Percentiles rank a stretch among this genome's conserved stretches.
These are phyloP conservation scores for Penicillium sclerotigenum DNA, from an alignment of 2,329 filamentous ascomycete genomes.

Conservation along the genomic window DNA sequence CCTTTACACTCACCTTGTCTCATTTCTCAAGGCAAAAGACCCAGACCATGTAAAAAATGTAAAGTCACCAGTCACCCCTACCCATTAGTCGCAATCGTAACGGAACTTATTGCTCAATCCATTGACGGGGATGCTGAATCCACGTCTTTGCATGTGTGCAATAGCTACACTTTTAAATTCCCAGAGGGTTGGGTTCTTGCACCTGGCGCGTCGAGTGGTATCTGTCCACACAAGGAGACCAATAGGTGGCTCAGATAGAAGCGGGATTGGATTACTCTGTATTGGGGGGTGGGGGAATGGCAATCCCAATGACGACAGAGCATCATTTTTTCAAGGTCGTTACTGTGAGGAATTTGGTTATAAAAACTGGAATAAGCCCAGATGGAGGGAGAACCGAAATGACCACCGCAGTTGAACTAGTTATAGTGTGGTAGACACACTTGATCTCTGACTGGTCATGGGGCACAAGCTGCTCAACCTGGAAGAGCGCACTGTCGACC, in stretches of 20 bases:
- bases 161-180: not conserved
- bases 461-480: slow-evolving; percentile 32
- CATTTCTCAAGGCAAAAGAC: not conserved
- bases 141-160: not conserved
- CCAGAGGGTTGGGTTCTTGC: not conserved
- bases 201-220: not conserved
- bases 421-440: not conserved
- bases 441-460: slow-evolving; percentile 22
- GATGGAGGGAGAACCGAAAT: not conserved
- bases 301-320: not conserved
- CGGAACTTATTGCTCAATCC: not conserved
- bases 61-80: not conserved
- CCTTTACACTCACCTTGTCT: not conserved
- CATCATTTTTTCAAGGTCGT: not conserved
- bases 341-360: not conserved
- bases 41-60: not conserved
- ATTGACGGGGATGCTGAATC: not conserved
- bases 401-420: not conserved
- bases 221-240: not conserved
- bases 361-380: not conserved
- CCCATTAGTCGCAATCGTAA: not conserved
- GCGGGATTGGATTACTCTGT: not conserved
- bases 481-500: slow-evolving; percentile 32
- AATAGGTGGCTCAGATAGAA: not conserved
- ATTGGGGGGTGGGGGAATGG: not conserved